Base-by-base conservation (phyloP, 305 asterid genomes). In the Vinca major region DNA sequence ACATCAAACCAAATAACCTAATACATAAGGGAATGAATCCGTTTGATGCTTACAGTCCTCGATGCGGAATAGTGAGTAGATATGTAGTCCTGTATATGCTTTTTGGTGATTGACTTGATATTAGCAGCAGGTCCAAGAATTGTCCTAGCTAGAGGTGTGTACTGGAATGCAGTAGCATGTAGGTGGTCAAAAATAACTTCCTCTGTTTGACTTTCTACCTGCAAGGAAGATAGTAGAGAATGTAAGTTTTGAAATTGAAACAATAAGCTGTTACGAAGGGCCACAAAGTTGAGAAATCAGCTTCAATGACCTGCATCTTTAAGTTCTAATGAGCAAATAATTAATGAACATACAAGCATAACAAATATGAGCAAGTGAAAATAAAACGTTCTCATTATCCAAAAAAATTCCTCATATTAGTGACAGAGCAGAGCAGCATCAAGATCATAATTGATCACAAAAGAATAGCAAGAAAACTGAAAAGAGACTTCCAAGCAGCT, bases 91-190 rank as follows among this genome's bases (percentile, higher is more conserved):
- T 77, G 77, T 60, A 91, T 78, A 58, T 87, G 81, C 61, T 75
- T 65, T 75, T 73, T 80, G 75, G 88, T 77, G 66, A 91, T 91
- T 51, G 68, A 72, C 79, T 67, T 82, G 68, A 91, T 78, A 78
- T 91, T 91, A 60, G 80, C 82, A 70, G 96, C 95, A 72, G 96
- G 90, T 62, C 97, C 97, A 17, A 91, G 95, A 54, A 91, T 89
- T 63, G 95, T 87, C 83, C 96, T 84, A 41, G 95, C 96, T 67
- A 91, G 80, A 61, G 97, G 92, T 4, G 96, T 75, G 71, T 87
- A 81, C 81, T 89, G 97, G 88, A 87, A 91, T 63, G 97, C 97
- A 78, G 97, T 87, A 67, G 96, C 89, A 73, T 91, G 97, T 41
- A 91, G 79, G 71, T 91, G 97, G 73, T 91, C 97, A 66, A 91